Conservation (phyloP, 2,329 filamentous ascomycete genomes). For the Fusarium caatingaense region DNA sequence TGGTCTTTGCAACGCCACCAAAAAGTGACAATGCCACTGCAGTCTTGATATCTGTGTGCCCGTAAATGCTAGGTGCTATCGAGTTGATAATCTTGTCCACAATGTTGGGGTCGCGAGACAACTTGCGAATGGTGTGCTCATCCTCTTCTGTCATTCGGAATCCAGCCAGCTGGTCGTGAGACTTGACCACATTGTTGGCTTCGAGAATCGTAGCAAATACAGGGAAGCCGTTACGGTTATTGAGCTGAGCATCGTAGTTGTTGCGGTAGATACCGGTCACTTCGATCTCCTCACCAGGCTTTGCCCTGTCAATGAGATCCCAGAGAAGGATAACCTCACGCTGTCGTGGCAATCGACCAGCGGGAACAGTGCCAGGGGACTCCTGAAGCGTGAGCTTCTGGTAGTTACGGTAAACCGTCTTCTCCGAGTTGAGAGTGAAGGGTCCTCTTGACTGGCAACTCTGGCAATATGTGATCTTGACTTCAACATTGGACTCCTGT, state of each 20-base stretch:
- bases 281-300: constrained; percentile 97
- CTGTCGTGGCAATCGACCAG: constrained; percentile 91
- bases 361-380: constrained; percentile 95
- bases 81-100: constrained; percentile 93
- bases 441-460: constrained; percentile 95
- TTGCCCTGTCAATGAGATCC: constrained; percentile 96
- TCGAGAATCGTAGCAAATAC: constrained; percentile 98
- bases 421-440: constrained; percentile 95
- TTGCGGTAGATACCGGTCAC: constrained; percentile 97
- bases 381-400: constrained; percentile 98
- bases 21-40: constrained; percentile 94
- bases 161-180: constrained; percentile 95
- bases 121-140: constrained; percentile 86
- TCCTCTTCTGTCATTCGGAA: constrained; percentile 97
- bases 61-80: constrained; percentile 97
- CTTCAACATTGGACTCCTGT: constrained; percentile 95
- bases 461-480: constrained; percentile 96
- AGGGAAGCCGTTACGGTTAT: constrained; percentile 98
- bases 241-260: constrained; percentile 96
- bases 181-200: constrained; percentile 96
- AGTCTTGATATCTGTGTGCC: constrained; percentile 96
- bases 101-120: constrained; percentile 91
- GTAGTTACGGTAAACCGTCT: constrained; percentile 98
- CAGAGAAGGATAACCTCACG: constrained; percentile 95
- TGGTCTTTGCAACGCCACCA: constrained; percentile 90